phyloP scores from a whole-genome alignment of 345 rosid species.

The Eucalyptus tenuipes region DNA sequence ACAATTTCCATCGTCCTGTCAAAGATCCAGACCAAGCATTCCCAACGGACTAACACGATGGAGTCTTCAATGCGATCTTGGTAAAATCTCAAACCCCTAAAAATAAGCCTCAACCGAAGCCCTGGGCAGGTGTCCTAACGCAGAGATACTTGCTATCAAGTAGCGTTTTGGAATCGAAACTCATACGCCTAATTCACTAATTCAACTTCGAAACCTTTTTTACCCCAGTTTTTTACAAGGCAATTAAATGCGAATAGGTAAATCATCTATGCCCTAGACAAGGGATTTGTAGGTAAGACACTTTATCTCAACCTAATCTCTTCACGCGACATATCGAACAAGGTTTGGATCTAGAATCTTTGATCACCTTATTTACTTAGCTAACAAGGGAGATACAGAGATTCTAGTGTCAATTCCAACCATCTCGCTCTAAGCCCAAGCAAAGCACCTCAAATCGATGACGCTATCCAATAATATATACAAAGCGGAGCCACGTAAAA shows the following conservation, averaged over 20 bases:
- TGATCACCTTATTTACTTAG: background rate
- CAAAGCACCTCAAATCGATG: background rate
- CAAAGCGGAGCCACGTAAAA: background rate
- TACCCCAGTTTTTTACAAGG: fast-evolving
- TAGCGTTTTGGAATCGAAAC: background rate
- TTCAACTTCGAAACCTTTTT: background rate
- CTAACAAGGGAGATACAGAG: background rate
- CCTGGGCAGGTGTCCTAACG: background rate
- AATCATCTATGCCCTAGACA: background rate
- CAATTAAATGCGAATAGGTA: background rate
- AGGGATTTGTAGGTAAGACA: background rate
- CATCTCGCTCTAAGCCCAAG: background rate
- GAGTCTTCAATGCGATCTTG: background rate
- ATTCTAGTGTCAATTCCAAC: background rate
- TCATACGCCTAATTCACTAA: background rate
- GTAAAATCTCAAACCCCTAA: background rate
- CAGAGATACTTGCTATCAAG: background rate
- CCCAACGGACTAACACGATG: too few species aligned
- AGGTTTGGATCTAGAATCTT: background rate
- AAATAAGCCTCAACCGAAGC: background rate
- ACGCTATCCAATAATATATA: background rate
- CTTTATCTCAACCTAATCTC: background rate
- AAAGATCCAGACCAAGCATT: too few species aligned
- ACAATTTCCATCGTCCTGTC: background rate
- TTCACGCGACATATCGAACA: background rate